A percentile compares a stretch with the other conserved stretches of the same genome.
Evolutionary conservation across 2,329 filamentous ascomycete species (phyloP).

Genomic region (Apiospora kogelbergensis): DNA sequence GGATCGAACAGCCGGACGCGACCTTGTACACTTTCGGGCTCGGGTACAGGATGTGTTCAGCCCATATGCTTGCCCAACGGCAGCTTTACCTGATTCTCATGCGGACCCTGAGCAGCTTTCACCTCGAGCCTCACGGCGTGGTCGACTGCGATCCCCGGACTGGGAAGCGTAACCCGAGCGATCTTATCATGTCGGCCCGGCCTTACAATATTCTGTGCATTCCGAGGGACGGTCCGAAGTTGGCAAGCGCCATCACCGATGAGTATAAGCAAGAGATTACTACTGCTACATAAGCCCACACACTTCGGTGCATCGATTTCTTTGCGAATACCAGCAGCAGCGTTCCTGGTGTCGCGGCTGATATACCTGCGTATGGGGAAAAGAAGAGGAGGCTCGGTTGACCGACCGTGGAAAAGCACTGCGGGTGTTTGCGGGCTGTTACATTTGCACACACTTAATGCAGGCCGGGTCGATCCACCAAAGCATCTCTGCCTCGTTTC

Average conservation of each 20-base stretch:
- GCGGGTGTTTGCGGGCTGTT: background rate
- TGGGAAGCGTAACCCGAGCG: constrained; percentile 28
- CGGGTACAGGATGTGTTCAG: constrained; percentile 30
- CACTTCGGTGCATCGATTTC: too few relatives aligned
- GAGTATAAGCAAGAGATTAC: background rate
- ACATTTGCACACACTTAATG: background rate
- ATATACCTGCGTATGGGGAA: background rate
- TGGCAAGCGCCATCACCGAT: background rate
- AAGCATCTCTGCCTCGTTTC: background rate
- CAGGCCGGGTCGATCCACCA: background rate
- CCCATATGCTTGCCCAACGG: constrained; percentile 27
- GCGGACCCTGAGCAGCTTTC: constrained; percentile 27
- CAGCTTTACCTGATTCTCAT: constrained; percentile 31
- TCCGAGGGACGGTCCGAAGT: constrained; percentile 23
- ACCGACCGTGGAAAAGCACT: too few relatives aligned
- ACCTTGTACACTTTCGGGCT: constrained; percentile 28
- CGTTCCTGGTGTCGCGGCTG: background rate
- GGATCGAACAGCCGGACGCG: constrained; percentile 26
- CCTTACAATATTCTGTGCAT: constrained; percentile 25
- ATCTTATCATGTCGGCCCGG: constrained; percentile 27
- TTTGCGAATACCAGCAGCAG: background rate
- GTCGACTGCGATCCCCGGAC: constrained; percentile 26
- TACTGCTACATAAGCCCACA: background rate
- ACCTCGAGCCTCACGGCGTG: constrained; percentile 20
- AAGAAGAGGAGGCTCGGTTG: background rate